Percentiles rank a stretch among this genome's conserved stretches.
These are phyloP conservation scores for Tuber melanosporum DNA, from an alignment of 495 filamentous ascomycete genomes.

Conservation along the genomic window DNA sequence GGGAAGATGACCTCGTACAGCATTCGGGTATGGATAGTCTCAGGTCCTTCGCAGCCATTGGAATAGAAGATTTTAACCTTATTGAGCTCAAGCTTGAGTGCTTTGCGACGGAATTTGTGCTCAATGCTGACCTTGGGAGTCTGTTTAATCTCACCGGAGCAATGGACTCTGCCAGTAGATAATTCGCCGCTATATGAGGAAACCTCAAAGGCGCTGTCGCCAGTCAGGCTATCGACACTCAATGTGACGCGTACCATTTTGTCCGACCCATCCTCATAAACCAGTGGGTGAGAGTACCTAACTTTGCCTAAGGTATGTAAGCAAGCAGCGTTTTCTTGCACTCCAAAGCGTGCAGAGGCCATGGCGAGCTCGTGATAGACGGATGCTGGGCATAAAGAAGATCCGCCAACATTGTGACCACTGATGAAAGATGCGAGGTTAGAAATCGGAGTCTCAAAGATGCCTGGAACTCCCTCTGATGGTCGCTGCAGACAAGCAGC, in stretches of 20 bases:
- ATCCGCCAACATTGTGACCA: constrained; percentile 56
- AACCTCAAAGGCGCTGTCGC: constrained; percentile 24
- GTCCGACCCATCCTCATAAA: constrained; percentile 22
- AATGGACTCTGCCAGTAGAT: constrained; percentile 14
- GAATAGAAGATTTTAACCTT: constrained; percentile 38
- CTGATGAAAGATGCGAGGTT: constrained; percentile 49
- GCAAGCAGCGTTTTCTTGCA: constrained; percentile 11
- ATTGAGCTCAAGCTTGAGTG: constrained; percentile 28
- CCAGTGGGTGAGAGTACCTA: constrained; percentile 26
- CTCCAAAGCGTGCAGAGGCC: constrained; percentile 25
- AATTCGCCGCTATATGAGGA: constrained; percentile 13
- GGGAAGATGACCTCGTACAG: constrained; percentile 70
- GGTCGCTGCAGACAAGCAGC: constrained; percentile 46
- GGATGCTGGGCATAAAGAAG: constrained; percentile 49
- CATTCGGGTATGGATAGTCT: constrained; percentile 55
- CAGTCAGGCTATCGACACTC: constrained; percentile 24
- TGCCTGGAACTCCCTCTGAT: constrained; percentile 25
- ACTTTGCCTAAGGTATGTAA: constrained; percentile 27
- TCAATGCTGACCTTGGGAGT: constrained; percentile 23
- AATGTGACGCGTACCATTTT: constrained; percentile 25
- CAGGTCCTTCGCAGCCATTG: constrained; percentile 40
- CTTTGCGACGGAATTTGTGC: constrained; percentile 25
- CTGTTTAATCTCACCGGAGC: constrained; percentile 27
- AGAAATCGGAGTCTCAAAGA: constrained; percentile 50
- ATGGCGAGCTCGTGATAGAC: constrained; percentile 33